Base-by-base conservation (phyloP, 1,284 basidiomycete species). In the Ceratobasidium sp. region DNA sequence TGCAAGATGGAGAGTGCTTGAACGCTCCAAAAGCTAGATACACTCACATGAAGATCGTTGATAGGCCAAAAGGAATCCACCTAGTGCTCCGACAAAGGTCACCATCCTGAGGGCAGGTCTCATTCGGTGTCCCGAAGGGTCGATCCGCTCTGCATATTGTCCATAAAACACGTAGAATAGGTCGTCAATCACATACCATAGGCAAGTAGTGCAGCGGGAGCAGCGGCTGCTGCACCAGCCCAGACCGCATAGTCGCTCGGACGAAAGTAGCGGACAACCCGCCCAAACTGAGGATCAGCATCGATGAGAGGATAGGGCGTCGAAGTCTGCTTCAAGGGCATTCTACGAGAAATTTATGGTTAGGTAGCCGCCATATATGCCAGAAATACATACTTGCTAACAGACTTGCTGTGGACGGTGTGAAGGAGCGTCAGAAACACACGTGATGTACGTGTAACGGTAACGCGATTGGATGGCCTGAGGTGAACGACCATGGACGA, bases 61-160 rank as follows among this genome's bases (percentile, higher is more conserved):
- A 84, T 98, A 98, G 21, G 97, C 95, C 72, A 97, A 82, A 77
- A 98, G 80, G 87, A 98, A 99, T 8, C 97, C 97, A 45, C 93
- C 96, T 65, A 88, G 78, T 77, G 85, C 93, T 84, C 80, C 97
- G 86, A 82, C 91, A 81, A 79, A 91, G 64, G 77, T 85, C 78
- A 77, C 86, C 77, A 80, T 83, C 76, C 79, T 84, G 78, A 80
- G 83, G 61, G 78, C 83, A 74, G 71, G 81, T 77, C 80, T 81
- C 53, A 71, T 39, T n/a, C 48, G 59, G 14, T 55, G 55, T 30
- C 46, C 50, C 45, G 62, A 74, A 46, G 74, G 60, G 59, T 65
- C 61, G 18, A 71, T 71, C 21, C 57, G 46, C 36, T 73, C 69
- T 73, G 30, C 43, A 43, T 45, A 30, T 16, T 50, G 71, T 62